phyloP scores from a whole-genome alignment of 306 rosid genomes.

The Begonia fuchsioides region DNA sequence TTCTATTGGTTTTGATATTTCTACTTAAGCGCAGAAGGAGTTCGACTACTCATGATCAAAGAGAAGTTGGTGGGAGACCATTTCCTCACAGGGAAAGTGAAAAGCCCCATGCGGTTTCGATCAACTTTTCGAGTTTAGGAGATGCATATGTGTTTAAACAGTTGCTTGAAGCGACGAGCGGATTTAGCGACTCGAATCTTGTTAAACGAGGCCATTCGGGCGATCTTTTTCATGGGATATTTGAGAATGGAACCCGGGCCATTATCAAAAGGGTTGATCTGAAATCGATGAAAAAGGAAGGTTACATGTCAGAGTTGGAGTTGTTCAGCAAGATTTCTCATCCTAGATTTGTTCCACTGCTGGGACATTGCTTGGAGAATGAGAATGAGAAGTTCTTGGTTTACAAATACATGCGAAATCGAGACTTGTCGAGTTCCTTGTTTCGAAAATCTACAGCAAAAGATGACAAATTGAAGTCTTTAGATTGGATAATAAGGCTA shows the following conservation, averaged over 20 bases:
- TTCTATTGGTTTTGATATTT: slow-evolving; percentile 20
- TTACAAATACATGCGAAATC: slow-evolving; percentile 63
- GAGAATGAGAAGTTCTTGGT: slow-evolving; percentile 77
- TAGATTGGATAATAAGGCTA: slow-evolving; percentile 94
- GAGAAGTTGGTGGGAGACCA: slow-evolving; percentile 43
- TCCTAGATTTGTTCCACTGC: slow-evolving; percentile 63
- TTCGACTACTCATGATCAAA: slow-evolving; percentile 17
- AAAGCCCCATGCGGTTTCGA: slow-evolving; percentile 28
- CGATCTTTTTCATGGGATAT: slow-evolving; percentile 58
- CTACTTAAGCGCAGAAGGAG: slow-evolving; percentile 27
- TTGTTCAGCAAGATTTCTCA: slow-evolving; percentile 60
- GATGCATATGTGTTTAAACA: slow-evolving; percentile 60
- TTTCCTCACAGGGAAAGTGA: slow-evolving; percentile 33
- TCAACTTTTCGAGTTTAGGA: slow-evolving; percentile 47
- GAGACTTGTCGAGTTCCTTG: slow-evolving; percentile 71
- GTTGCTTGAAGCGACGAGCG: slow-evolving; percentile 63
- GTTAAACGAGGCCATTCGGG: slow-evolving; percentile 76
- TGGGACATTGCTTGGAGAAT: slow-evolving; percentile 80
- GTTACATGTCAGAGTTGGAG: slow-evolving; percentile 52
- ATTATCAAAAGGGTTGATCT: slow-evolving; percentile 60
- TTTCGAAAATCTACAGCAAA: slow-evolving; percentile 34
- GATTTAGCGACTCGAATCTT: slow-evolving; percentile 48
- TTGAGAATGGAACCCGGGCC: slow-evolving; percentile 58
- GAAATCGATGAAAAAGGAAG: slow-evolving; percentile 31
- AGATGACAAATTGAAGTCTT: slow-evolving; percentile 61